These are phyloP conservation scores for Flaveria brownii DNA, from an alignment of 129 eudicot genomes.

Conservation along the genomic window DNA sequence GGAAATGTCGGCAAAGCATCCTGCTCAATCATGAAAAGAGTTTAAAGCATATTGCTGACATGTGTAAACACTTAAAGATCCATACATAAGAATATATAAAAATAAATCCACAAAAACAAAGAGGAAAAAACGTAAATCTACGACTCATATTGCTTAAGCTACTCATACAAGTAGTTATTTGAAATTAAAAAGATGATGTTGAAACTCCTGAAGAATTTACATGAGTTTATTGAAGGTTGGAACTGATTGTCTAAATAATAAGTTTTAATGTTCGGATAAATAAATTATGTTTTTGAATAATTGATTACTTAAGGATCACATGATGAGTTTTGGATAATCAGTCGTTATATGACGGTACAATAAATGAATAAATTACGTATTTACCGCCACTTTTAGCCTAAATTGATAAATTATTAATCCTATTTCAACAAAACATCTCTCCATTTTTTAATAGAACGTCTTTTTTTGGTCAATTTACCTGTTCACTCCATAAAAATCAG, in stretches of 20 bases:
- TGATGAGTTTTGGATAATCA: not conserved
- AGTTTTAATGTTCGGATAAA: not conserved
- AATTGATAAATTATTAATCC: not conserved
- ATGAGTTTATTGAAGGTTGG: not conserved
- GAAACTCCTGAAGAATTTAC: slow-evolving; percentile 3
- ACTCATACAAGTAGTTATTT: not conserved
- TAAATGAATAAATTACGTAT: not conserved
- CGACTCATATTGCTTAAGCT: slow-evolving; percentile 11
- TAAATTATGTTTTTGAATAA: not conserved
- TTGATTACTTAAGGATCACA: not conserved
- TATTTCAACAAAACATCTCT: not conserved
- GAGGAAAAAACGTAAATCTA: not conserved
- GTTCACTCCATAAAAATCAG: too few relatives aligned
- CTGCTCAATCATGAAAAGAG: slow-evolving; percentile 41
- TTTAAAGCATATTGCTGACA: slow-evolving; percentile 5
- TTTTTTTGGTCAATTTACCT: not conserved
- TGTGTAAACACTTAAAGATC: slow-evolving; percentile 5
- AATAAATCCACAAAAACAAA: not conserved
- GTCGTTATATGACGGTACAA: too few relatives aligned
- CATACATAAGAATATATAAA: not conserved
- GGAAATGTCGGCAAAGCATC: slow-evolving; percentile 98
- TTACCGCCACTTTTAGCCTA: not conserved
- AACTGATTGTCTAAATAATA: not conserved
- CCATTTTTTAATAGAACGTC: not conserved
- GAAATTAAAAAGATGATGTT: slow-evolving; percentile 11